phyloP scores from a whole-genome alignment of 2,329 filamentous ascomycete genomes.

The Hypoxylon sp. region DNA sequence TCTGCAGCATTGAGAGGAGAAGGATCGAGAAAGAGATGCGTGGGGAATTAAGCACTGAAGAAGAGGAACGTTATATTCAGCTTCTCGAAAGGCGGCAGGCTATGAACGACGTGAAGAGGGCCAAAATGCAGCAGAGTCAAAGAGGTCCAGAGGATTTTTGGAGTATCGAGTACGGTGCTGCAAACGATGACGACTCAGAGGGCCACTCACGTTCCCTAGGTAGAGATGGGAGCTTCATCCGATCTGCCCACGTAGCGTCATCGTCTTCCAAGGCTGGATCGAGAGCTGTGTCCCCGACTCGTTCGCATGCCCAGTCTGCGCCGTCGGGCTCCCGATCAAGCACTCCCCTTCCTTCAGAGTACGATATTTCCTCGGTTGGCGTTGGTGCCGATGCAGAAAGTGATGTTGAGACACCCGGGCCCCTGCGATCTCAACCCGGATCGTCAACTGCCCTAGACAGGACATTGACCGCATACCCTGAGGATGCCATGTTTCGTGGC shows the following conservation, averaged over 20 bases:
- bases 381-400: conserved; percentile 60
- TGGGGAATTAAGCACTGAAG: conserved; percentile 70
- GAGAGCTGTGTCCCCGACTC: conserved; percentile 62
- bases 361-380: conserved; percentile 54
- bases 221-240: conserved; percentile 44
- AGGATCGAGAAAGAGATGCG: conserved; percentile 81
- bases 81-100: conserved; percentile 72
- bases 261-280: conserved; percentile 48
- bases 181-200: conserved; percentile 66
- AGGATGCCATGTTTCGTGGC: conserved; percentile 72
- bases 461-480: conserved; percentile 79
- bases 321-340: conserved; percentile 58
- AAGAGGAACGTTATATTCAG: conserved; percentile 73
- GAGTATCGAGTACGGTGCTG: conserved; percentile 85
- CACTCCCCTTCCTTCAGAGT: conserved; percentile 55
- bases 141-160: conserved; percentile 76
- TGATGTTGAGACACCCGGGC: conserved; percentile 68
- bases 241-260: conserved; percentile 41
- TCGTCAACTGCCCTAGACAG: conserved; percentile 77
- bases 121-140: conserved; percentile 66
- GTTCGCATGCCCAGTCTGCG: conserved; percentile 64
- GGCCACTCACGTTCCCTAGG: conserved; percentile 51
- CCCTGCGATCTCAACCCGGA: conserved; percentile 66
- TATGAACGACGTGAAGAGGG: conserved; percentile 70
- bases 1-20: conserved; percentile 85